Conservation (phyloP, 106 monocot genomes). For the Dendrobium chrysotoxum region DNA sequence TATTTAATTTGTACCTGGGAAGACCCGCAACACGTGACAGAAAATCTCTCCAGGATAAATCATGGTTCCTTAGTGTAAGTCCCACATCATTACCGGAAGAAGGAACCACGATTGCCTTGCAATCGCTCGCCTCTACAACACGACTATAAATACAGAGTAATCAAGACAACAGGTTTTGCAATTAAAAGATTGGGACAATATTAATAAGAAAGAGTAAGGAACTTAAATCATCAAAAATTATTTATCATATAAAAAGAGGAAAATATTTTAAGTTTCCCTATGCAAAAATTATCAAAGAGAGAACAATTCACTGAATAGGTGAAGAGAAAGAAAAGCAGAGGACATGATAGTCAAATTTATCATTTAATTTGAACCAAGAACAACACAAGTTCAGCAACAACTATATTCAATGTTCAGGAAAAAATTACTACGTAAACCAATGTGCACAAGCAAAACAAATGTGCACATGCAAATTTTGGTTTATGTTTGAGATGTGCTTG, state of each 20-base stretch:
- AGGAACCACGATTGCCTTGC: conserved; percentile 81
- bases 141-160: conserved; percentile 35
- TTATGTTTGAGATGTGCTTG: too few species aligned
- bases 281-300: not conserved
- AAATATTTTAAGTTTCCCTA: not conserved
- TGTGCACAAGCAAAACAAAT: too few species aligned
- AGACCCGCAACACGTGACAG: conserved; percentile 32
- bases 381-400: not conserved
- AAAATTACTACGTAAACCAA: too few species aligned
- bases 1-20: conserved; percentile 41
- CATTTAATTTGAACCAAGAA: not conserved
- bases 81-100: conserved; percentile 37
- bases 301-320: not conserved
- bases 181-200: conserved; percentile 3
- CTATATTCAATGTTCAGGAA: not conserved
- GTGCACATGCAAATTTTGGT: too few species aligned
- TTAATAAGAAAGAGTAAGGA: not conserved
- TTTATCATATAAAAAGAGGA: not conserved
- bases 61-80: conserved; percentile 56
- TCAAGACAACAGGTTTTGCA: not conserved
- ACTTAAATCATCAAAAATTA: conserved; percentile 2
- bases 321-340: not conserved
- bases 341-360: not conserved
- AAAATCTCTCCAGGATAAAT: conserved; percentile 79
- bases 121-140: conserved; percentile 47